These are phyloP conservation scores for Colletotrichum melonis DNA, from an alignment of 2,329 filamentous ascomycete genomes.

Conservation along the genomic window DNA sequence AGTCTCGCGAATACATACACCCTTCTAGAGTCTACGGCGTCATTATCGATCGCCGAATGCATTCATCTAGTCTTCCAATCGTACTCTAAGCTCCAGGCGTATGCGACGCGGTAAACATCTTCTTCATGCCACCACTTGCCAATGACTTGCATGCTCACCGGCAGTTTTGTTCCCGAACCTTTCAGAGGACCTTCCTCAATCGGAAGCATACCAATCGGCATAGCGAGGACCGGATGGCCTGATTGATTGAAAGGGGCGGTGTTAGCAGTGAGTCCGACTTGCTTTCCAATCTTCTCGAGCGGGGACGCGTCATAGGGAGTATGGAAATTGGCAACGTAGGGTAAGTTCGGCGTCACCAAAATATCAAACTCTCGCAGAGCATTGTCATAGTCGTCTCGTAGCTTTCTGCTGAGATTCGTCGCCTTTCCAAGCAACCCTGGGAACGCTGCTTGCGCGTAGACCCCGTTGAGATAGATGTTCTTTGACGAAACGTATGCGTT, in stretches of 20 bases:
- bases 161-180: slow-evolving; percentile 34
- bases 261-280: slow-evolving; percentile 58
- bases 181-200: slow-evolving; percentile 18
- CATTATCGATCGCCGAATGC: background rate
- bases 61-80: slow-evolving; percentile 1
- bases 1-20: too few species aligned
- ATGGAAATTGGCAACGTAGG: slow-evolving; percentile 21
- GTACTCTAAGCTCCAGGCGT: slow-evolving; percentile 11
- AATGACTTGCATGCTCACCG: slow-evolving; percentile 46
- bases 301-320: slow-evolving; percentile 38
- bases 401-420: slow-evolving; percentile 20
- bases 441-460: slow-evolving; percentile 38
- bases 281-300: slow-evolving; percentile 54
- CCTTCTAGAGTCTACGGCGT: background rate
- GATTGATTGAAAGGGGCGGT: slow-evolving; percentile 62
- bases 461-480: slow-evolving; percentile 59
- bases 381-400: slow-evolving; percentile 20
- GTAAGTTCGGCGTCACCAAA: background rate
- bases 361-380: slow-evolving; percentile 5
- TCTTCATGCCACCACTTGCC: slow-evolving; percentile 44
- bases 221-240: slow-evolving; percentile 56
- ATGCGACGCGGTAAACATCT: slow-evolving; percentile 27
- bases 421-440: slow-evolving; percentile 10
- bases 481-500: slow-evolving; percentile 34
- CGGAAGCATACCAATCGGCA: slow-evolving; percentile 25